Percentiles rank a stretch among this genome's conserved stretches.
phyloP scores from a whole-genome alignment of 2,329 filamentous ascomycete genomes.

The Alternaria ventricosa region DNA sequence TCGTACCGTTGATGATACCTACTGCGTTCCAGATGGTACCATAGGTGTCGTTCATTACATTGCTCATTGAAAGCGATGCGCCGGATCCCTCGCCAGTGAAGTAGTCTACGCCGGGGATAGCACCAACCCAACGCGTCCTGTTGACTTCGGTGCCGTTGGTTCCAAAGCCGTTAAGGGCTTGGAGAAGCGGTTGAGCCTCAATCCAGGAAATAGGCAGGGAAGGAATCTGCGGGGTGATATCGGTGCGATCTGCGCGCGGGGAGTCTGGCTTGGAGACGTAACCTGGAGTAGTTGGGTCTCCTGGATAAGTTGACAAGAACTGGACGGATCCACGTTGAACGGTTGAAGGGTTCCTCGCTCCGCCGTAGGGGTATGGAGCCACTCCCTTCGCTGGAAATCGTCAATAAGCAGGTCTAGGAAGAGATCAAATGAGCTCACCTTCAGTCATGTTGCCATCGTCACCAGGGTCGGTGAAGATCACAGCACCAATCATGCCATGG shows the following conservation, averaged over 20 bases:
- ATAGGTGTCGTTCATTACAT: constrained; percentile 80
- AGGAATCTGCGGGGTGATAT: constrained; percentile 75
- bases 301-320: constrained; percentile 67
- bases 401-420: neutral
- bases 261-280: constrained; percentile 85
- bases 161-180: constrained; percentile 82
- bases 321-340: constrained; percentile 57
- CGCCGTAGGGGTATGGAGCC: constrained; percentile 51
- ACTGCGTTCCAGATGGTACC: constrained; percentile 81
- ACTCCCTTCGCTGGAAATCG: constrained; percentile 49
- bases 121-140: constrained; percentile 47
- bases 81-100: constrained; percentile 59
- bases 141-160: constrained; percentile 58
- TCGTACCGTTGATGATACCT: constrained; percentile 71
- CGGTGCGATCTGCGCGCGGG: constrained; percentile 70
- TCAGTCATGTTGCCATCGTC: constrained; percentile 58
- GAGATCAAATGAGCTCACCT: neutral
- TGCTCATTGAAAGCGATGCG: constrained; percentile 56
- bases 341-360: constrained; percentile 54
- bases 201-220: constrained; percentile 85
- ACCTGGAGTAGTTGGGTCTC: constrained; percentile 55
- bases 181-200: constrained; percentile 80
- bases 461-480: constrained; percentile 55
- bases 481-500: constrained; percentile 52
- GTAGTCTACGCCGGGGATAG: constrained; percentile 45